Evolutionary conservation across 192 early-diverging fungal genomes (phyloP).

Genomic region (Paraglomus brasilianum): DNA sequence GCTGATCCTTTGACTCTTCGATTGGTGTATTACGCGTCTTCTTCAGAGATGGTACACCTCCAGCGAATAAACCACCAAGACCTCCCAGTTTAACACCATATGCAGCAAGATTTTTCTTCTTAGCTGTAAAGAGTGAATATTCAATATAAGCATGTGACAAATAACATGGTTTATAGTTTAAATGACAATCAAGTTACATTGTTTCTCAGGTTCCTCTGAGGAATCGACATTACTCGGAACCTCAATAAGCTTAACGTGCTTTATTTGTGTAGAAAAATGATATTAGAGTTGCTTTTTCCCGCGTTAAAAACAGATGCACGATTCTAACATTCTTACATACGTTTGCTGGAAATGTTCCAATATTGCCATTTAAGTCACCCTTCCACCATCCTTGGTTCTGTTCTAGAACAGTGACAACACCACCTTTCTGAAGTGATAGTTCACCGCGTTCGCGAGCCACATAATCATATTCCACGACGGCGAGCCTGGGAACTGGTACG

Average conservation of each 20-base stretch:
- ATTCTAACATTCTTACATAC: slow-evolving; percentile 34
- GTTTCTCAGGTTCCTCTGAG: neutral
- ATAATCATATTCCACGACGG: slow-evolving; percentile 71
- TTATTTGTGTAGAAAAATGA: neutral
- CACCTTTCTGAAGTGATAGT: slow-evolving; percentile 61
- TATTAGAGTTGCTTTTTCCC: neutral
- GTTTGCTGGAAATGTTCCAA: slow-evolving; percentile 65
- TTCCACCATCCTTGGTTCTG: slow-evolving; percentile 66
- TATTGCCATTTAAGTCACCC: slow-evolving; percentile 68
- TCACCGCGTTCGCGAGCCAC: slow-evolving; percentile 63
- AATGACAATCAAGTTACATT: neutral
- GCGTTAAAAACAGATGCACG: neutral
- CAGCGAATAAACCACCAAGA: slow-evolving; percentile 71
- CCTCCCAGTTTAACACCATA: slow-evolving; percentile 81
- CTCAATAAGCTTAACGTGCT: slow-evolving; percentile 44
- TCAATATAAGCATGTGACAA: too few species aligned
- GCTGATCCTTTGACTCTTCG: neutral
- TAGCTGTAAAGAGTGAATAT: too few species aligned
- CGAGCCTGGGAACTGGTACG: slow-evolving; percentile 41
- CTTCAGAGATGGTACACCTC: slow-evolving; percentile 66
- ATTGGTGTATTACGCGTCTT: slow-evolving; percentile 42
- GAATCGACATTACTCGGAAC: slow-evolving; percentile 30
- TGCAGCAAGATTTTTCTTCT: slow-evolving; percentile 64
- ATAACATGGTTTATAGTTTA: neutral
- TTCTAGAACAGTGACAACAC: slow-evolving; percentile 68